Evolutionary conservation across 1,284 basidiomycete genomes (phyloP).

Genomic region (Trametes versicolor): DNA sequence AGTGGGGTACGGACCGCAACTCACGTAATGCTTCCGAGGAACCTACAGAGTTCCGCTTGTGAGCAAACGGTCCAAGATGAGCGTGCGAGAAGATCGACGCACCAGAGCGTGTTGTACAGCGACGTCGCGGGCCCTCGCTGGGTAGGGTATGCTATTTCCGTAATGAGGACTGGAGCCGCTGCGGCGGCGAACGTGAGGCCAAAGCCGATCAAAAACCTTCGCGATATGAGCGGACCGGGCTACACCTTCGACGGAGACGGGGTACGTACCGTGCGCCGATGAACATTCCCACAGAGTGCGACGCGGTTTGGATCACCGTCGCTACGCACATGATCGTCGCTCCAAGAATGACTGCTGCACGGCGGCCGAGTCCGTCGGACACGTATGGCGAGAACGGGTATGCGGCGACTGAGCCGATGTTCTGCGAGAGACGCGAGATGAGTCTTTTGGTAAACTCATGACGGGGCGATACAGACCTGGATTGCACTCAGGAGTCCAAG

Average conservation of each 20-base stretch:
- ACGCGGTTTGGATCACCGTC: constrained; percentile 75
- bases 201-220: constrained; percentile 63
- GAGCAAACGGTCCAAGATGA: not conserved
- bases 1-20: constrained; percentile 30
- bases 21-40: constrained; percentile 55
- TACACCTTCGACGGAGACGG: not conserved
- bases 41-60: constrained; percentile 37
- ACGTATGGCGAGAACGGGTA: constrained; percentile 77
- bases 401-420: constrained; percentile 70
- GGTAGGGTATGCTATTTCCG: constrained; percentile 64
- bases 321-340: constrained; percentile 70
- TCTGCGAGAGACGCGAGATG: constrained; percentile 47
- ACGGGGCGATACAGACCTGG: constrained; percentile 54
- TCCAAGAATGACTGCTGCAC: constrained; percentile 67
- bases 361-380: constrained; percentile 72
- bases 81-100: constrained; percentile 32
- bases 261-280: constrained; percentile 71
- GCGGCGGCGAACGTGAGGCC: constrained; percentile 61
- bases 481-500: constrained; percentile 80
- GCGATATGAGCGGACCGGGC: constrained; percentile 11
- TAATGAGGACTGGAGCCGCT: constrained; percentile 63
- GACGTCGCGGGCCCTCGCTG: constrained; percentile 63
- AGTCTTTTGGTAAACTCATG: not conserved
- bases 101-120: constrained; percentile 66
- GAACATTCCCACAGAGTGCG: constrained; percentile 83